phyloP scores from a whole-genome alignment of 2,329 filamentous ascomycete genomes.

The Aspergillus sp. region DNA sequence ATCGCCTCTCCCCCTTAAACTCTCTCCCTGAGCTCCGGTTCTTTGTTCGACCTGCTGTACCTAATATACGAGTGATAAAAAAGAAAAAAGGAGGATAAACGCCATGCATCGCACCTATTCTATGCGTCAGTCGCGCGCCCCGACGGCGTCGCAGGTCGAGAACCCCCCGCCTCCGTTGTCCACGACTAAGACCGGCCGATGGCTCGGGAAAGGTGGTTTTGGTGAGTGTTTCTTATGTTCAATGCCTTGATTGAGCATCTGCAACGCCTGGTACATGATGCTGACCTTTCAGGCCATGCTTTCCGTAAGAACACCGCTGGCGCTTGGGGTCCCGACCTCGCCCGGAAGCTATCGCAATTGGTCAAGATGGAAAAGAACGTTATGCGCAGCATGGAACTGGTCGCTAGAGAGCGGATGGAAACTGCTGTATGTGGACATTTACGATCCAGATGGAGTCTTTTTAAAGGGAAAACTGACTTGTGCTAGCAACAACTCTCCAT shows the following conservation, averaged over 20 bases:
- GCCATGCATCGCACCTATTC: conserved; percentile 97
- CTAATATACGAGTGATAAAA: neutral
- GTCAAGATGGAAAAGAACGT: conserved; percentile 99
- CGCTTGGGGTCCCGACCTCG: conserved; percentile 66
- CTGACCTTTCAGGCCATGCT: conserved; percentile 50
- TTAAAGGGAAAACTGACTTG: conserved; percentile 4
- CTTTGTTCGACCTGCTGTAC: neutral
- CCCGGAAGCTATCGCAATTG: conserved; percentile 94
- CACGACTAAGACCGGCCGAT: conserved; percentile 78
- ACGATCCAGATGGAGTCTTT: no score
- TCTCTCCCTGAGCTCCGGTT: neutral
- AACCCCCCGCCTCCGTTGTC: conserved; percentile 89
- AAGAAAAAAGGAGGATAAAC: conserved; percentile 5
- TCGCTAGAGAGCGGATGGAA: conserved; percentile 94
- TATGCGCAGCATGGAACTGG: conserved; percentile 95
- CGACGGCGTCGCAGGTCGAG: conserved; percentile 83
- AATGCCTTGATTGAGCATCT: neutral
- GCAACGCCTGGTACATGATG: neutral
- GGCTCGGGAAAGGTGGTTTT: conserved; percentile 79
- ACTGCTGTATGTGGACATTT: conserved; percentile 65
- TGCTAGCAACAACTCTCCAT: conserved; percentile 91
- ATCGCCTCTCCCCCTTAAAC: conserved; percentile 1
- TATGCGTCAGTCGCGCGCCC: conserved; percentile 94
- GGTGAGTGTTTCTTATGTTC: conserved; percentile 51
- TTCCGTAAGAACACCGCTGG: conserved; percentile 46